Evolutionary conservation across 2,329 filamentous ascomycete species (phyloP).

Genomic region (Periconia digitata): DNA sequence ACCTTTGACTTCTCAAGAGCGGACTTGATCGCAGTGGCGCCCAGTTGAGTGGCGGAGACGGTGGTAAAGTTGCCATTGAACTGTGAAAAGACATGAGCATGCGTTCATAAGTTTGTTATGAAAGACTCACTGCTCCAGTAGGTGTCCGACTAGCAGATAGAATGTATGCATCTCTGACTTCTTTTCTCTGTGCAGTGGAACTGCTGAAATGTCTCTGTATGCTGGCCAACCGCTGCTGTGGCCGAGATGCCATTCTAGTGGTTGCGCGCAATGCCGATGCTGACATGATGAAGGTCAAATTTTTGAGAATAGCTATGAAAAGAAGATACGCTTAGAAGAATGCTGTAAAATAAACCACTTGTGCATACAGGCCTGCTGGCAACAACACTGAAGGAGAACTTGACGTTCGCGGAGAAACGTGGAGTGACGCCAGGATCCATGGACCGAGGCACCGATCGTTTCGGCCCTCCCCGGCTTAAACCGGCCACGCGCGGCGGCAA

Average conservation of each 20-base stretch:
- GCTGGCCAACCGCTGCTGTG: slow-evolving; percentile 39
- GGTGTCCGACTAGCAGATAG: slow-evolving; percentile 87
- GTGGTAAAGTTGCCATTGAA: slow-evolving; percentile 91
- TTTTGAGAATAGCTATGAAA: neutral
- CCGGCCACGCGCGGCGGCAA: neutral
- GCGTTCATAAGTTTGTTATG: neutral
- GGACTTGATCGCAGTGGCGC: slow-evolving; percentile 87
- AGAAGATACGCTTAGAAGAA: slow-evolving; percentile 4
- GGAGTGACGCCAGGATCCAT: slow-evolving; percentile 15
- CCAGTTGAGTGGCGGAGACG: slow-evolving; percentile 83
- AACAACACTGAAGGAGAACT: neutral
- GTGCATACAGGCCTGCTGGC: slow-evolving; percentile 19
- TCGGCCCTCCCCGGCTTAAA: slow-evolving; percentile 32
- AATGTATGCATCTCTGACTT: slow-evolving; percentile 92
- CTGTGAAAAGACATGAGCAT: slow-evolving; percentile 52
- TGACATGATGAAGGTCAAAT: slow-evolving; percentile 25
- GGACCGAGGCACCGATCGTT: slow-evolving; percentile 28
- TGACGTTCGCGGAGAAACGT: slow-evolving; percentile 26
- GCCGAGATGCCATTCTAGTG: slow-evolving; percentile 38
- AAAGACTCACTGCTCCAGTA: slow-evolving; percentile 70
- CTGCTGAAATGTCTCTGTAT: slow-evolving; percentile 43
- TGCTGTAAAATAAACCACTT: slow-evolving; percentile 16
- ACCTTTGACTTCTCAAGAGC: slow-evolving; percentile 85
- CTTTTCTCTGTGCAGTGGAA: slow-evolving; percentile 48
- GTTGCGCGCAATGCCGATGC: slow-evolving; percentile 34